phyloP scores from a whole-genome alignment of 257 asterid genomes.

The Solanum peruvianum region DNA sequence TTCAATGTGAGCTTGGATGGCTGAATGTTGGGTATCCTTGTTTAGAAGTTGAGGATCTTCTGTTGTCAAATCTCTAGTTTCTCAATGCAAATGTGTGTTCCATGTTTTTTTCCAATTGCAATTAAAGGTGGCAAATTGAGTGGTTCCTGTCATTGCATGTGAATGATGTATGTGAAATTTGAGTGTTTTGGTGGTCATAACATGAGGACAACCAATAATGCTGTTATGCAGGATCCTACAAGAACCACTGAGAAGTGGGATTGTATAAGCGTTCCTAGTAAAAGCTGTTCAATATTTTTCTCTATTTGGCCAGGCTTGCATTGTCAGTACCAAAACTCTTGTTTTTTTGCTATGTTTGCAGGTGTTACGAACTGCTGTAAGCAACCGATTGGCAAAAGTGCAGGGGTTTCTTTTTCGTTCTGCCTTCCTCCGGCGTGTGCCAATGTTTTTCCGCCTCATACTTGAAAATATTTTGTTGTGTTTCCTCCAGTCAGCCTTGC shows the following conservation, averaged over 20 bases:
- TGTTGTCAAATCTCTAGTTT: background rate
- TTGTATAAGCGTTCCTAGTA: background rate
- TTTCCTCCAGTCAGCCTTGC: constrained; percentile 81
- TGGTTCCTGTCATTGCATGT: background rate
- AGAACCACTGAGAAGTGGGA: background rate
- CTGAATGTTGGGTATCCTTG: background rate
- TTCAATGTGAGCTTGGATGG: background rate
- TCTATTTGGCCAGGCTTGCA: background rate
- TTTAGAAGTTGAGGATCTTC: background rate
- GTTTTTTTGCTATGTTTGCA: constrained; percentile 18
- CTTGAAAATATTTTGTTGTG: constrained; percentile 81
- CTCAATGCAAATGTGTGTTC: background rate
- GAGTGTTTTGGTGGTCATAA: background rate
- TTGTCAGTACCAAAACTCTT: background rate
- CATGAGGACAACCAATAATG: background rate
- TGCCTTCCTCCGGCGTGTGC: constrained; percentile 96
- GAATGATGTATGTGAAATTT: background rate
- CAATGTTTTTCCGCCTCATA: constrained; percentile 78
- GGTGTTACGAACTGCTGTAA: constrained; percentile 84
- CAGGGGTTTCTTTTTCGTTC: constrained; percentile 98
- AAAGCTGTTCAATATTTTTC: background rate
- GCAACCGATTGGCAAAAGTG: constrained; percentile 97
- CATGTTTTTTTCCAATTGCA: background rate
- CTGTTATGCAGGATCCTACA: background rate
- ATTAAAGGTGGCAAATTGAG: background rate